Evolutionary conservation across 139 green algal genomes (phyloP), one percentile per base, ranked within the genome.

Genomic region (Mychonastes homosphaera): DNA sequence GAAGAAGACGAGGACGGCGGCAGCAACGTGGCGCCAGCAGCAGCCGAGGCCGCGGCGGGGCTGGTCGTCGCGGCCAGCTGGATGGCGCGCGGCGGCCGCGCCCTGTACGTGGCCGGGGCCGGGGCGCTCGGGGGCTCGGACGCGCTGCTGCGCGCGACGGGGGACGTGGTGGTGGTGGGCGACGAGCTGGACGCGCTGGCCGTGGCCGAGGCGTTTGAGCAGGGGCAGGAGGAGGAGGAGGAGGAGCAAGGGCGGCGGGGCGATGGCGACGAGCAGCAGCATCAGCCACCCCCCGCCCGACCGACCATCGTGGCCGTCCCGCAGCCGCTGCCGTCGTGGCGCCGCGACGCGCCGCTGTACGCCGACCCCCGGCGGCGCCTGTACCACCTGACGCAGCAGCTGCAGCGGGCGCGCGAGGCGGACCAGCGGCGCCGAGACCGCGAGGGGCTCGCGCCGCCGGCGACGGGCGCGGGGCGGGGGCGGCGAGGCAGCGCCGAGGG

Each of bases 111-210:
- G 61, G 39, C 15, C 15, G 39, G 16, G 15, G 39, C 15, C 39
- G 39, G 39, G 39, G 16, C 16, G 39, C 39, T 46, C 15, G 16
- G 39, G 39, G 16, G 15, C 15, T 13, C 15, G 39, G 16, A 21
- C 28, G n/a, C 50, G 1, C n/a, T 55, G 4, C 15, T 44, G 46
- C 35, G 48, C 30, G 58, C 10, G 28, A 27, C 58, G 2, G 27
- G 4, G 12, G 6, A 10, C 3, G 27, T 65, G 0, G 58, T 65
- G 47, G 43, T 65, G 40, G 58, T 51, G 2, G 35, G 29, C n/a
- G 10, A 21, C 36, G 58, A 65, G 48, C 48, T 65, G 10, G 58
- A 58, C 8, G 58, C 47, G 13, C 38, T 58, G 10, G 23, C 55
- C 36, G 36, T 65, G 16, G 44, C 47, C 26, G 27, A 27, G 24